Evolutionary conservation across 305 asterid species (phyloP), one percentile per base, ranked within the genome.

Genomic region (Coffea humblotiana): DNA sequence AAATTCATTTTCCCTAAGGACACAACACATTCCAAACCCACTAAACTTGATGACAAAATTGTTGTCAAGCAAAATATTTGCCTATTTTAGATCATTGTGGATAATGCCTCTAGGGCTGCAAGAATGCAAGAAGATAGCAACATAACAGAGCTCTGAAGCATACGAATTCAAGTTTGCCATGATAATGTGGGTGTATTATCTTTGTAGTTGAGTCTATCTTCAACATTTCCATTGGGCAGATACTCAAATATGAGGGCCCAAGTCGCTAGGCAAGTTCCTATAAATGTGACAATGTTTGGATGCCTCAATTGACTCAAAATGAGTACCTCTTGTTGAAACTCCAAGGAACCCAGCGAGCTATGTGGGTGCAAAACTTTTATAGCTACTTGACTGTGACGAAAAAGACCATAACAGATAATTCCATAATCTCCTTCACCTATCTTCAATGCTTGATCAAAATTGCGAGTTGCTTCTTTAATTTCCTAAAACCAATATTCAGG

Each of bases 401-500:
- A 92, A 68, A 87, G 73, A 71, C 96, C 97, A 81, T 81, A 89
- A 77, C 90, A 94, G 13, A 94, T 90, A 84, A 83, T 87, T 69
- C 99, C 98, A 77, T 90, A 92, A 76, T 94, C 92, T 48, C 99
- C 99, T 89, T 92, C 97, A 60, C 96, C 97, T 66, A 95, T 92
- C 90, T 89, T 90, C 84, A 86, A 76, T 71, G 86, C 77, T 47
- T 85, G 92, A 82, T 89, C 91, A 80, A 95, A 94, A 84, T 78
- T 83, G 72, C 56, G 49, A 7, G 99, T 92, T 65, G 97, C 99
- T 79, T 86, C 92, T 80, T 94, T 89, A 52, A 95, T 93, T 87
- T 95, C 99, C 29, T 78, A 35, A 77, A 90, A 90, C 15, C 89
- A 87, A 82, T 90, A 94, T 77, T 91, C 97, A 40, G 92, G 84